Percentiles rank a stretch among this genome's conserved stretches.
Conservation (phyloP, 202 grass and related monocot species). For the Setaria italica region DNA sequence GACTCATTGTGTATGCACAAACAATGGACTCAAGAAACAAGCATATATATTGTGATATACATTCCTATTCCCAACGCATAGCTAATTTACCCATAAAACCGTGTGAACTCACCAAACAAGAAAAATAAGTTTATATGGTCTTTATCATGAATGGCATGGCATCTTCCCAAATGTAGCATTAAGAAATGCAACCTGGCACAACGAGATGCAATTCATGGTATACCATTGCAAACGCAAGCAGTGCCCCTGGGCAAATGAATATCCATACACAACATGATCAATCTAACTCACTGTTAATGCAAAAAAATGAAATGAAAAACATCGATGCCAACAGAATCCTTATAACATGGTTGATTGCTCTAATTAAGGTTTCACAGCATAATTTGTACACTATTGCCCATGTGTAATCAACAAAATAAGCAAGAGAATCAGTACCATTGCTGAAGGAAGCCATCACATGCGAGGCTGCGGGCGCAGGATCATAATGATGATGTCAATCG, state of each 20-base stretch:
- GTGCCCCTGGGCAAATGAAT: not conserved
- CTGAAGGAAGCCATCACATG: constrained; percentile 53
- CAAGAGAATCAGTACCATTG: constrained; percentile 32
- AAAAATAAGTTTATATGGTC: not conserved
- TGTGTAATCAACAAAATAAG: not conserved
- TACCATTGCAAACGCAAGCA: not conserved
- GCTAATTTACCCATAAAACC: not conserved
- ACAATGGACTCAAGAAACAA: not conserved
- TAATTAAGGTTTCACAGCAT: not conserved
- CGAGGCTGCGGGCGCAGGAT: constrained; percentile 79
- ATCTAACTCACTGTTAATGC: not conserved
- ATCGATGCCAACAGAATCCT: not conserved
- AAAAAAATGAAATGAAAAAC: too few relatives aligned
- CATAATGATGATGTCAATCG: constrained; percentile 81
- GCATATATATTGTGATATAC: not conserved
- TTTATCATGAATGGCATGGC: not conserved
- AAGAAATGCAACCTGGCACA: not conserved
- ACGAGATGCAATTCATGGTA: not conserved
- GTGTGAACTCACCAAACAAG: not conserved
- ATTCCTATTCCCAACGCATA: not conserved
- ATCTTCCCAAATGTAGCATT: not conserved
- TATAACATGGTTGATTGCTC: not conserved
- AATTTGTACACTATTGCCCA: not conserved
- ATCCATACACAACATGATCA: not conserved
- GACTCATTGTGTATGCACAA: not conserved